Conservation (phyloP, 179 eudicot species). For the Amaranthus tricolor region DNA sequence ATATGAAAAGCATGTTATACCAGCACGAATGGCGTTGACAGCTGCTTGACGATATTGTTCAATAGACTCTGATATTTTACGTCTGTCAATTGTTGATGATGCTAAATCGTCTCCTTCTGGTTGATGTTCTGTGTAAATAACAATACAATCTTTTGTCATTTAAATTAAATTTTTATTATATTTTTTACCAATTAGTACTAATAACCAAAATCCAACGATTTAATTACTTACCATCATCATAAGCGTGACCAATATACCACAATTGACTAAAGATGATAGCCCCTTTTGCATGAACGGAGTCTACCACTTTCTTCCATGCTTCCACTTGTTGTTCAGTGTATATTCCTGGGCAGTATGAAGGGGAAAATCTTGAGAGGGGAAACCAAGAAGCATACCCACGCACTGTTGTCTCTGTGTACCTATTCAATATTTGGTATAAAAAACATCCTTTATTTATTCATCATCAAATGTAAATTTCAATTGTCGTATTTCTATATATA, state of each 20-base stretch:
- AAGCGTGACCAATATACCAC: conserved; percentile 91
- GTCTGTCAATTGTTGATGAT: conserved; percentile 36
- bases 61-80: conserved; percentile 17
- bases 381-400: too few species aligned
- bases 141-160: too few species aligned
- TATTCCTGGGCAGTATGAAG: conserved; percentile 73
- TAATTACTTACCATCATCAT: conserved; percentile 52
- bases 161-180: too few species aligned
- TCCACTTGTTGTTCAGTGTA: conserved; percentile 71
- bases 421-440: too few species aligned
- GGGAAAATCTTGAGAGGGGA: too few species aligned
- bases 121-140: conserved; percentile 34
- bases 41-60: conserved; percentile 33
- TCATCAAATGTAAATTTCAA: too few species aligned
- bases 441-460: too few species aligned
- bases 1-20: conserved; percentile 22
- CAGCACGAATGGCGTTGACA: conserved; percentile 43
- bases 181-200: too few species aligned
- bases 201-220: too few species aligned
- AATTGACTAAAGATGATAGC: conserved; percentile 73
- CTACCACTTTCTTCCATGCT: conserved; percentile 79
- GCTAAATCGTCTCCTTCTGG: conserved; percentile 56
- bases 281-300: conserved; percentile 78
- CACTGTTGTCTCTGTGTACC: too few species aligned
- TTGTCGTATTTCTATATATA: too few species aligned